These are phyloP conservation scores for Spatholobus suberectus DNA, from an alignment of 306 rosid genomes.

Conservation along the genomic window DNA sequence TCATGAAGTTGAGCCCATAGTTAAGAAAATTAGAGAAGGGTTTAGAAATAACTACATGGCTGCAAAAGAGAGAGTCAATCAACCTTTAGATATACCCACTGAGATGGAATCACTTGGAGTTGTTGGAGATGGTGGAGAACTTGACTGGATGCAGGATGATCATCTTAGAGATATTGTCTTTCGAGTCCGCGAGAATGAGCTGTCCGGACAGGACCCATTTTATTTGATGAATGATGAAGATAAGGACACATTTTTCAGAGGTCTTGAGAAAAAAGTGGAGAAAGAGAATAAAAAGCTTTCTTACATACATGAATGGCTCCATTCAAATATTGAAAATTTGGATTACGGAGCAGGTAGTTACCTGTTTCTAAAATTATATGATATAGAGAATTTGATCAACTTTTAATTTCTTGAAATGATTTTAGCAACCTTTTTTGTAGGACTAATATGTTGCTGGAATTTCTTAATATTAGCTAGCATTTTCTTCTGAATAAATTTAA, in stretches of 20 bases:
- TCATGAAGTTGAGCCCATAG: conserved; percentile 79
- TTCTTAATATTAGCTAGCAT: conserved; percentile 26
- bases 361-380: conserved; percentile 34
- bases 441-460: conserved; percentile 3
- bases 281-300: conserved; percentile 76
- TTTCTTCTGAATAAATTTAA: conserved; percentile 30
- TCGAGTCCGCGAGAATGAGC: conserved; percentile 83
- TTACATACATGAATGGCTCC: conserved; percentile 82
- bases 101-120: conserved; percentile 51
- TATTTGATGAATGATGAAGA: conserved; percentile 71
- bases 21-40: conserved; percentile 76
- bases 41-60: conserved; percentile 76
- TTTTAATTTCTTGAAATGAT: conserved; percentile 29
- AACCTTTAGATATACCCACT: conserved; percentile 46
- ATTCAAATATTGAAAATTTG: conserved; percentile 88
- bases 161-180: conserved; percentile 87
- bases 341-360: conserved; percentile 88
- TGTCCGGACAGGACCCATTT: conserved; percentile 80
- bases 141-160: conserved; percentile 91
- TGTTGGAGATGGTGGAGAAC: conserved; percentile 67
- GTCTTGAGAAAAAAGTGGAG: conserved; percentile 84
- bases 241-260: conserved; percentile 73
- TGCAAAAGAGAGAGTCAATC: conserved; percentile 70
- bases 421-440: conserved; percentile 1
- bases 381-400: conserved; percentile 18